Evolutionary conservation across 164 flowering plant species (phyloP).

Genomic region (Tetrastigma voinierianum): DNA sequence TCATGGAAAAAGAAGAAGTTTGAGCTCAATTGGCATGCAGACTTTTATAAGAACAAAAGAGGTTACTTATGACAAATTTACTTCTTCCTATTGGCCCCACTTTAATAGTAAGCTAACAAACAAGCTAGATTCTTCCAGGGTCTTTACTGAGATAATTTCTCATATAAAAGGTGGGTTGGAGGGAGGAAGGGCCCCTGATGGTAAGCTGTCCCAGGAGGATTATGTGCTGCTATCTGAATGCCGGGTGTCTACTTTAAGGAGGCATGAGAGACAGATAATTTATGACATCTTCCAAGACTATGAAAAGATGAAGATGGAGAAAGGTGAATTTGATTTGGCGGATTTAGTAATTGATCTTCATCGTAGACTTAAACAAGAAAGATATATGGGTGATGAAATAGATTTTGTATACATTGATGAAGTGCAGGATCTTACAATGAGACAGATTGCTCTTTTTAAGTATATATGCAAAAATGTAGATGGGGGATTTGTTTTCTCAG

Average conservation of each 20-base stretch:
- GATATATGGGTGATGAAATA: conserved; percentile 40
- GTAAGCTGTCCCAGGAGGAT: conserved; percentile 38
- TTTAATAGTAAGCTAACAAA: conserved; percentile 50
- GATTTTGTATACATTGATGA: conserved; percentile 85
- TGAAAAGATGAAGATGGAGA: conserved; percentile 53
- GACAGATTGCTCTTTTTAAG: conserved; percentile 70
- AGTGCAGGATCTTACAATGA: conserved; percentile 83
- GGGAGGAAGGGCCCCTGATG: conserved; percentile 25
- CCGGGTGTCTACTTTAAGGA: conserved; percentile 44
- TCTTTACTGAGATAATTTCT: conserved; percentile 73
- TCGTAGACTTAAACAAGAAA: conserved; percentile 34
- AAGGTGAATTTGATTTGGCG: conserved; percentile 67
- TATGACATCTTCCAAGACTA: conserved; percentile 58
- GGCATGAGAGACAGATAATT: conserved; percentile 38
- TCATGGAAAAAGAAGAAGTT: conserved; percentile 13
- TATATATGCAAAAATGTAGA: conserved; percentile 56
- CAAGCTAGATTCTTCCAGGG: conserved; percentile 60
- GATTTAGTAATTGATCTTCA: conserved; percentile 76
- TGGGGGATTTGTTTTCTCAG: conserved; percentile 76
- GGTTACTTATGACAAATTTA: conserved; percentile 56
- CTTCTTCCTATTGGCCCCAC: conserved; percentile 70
- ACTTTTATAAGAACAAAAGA: conserved; percentile 47
- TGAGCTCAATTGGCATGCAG: conserved; percentile 45
- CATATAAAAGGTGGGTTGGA: conserved; percentile 65
- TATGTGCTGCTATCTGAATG: conserved; percentile 48